Evolutionary conservation across 2,329 filamentous ascomycete genomes (phyloP).

Genomic region (Fusarium sp.): DNA sequence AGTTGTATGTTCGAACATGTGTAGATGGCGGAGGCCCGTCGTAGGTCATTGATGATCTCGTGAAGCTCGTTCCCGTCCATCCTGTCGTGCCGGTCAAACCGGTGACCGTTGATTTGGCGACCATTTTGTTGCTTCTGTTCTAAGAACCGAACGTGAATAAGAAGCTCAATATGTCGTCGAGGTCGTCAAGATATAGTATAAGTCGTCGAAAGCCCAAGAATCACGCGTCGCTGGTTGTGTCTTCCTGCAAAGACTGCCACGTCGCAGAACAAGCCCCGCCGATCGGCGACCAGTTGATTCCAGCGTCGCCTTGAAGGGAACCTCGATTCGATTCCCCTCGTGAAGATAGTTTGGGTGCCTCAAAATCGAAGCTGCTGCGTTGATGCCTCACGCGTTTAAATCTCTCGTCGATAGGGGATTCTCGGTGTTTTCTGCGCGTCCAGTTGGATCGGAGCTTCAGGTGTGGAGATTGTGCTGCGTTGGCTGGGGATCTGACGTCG

Average conservation of each 20-base stretch:
- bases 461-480: constrained; percentile 28
- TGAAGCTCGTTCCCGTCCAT: constrained; percentile 36
- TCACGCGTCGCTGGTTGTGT: constrained; percentile 5
- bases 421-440: background rate
- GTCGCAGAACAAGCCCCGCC: constrained; percentile 35
- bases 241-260: constrained; percentile 29
- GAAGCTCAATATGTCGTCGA: background rate
- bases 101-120: constrained; percentile 42
- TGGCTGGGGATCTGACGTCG: constrained; percentile 24
- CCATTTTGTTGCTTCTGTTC: constrained; percentile 32
- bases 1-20: constrained; percentile 70
- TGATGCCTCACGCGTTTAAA: constrained; percentile 26
- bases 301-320: constrained; percentile 20
- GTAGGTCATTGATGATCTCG: constrained; percentile 57
- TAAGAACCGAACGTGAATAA: background rate
- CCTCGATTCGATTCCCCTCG: background rate
- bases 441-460: constrained; percentile 12
- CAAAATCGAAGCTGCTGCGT: constrained; percentile 4
- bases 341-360: constrained; percentile 1
- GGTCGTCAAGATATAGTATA: background rate
- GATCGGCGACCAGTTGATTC: constrained; percentile 34
- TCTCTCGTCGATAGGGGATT: background rate
- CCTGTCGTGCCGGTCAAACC: constrained; percentile 46
- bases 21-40: constrained; percentile 54
- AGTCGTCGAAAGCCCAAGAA: background rate